Conservation (phyloP, 1,139 yeast species). For the Saccharomyces pastorianus region DNA sequence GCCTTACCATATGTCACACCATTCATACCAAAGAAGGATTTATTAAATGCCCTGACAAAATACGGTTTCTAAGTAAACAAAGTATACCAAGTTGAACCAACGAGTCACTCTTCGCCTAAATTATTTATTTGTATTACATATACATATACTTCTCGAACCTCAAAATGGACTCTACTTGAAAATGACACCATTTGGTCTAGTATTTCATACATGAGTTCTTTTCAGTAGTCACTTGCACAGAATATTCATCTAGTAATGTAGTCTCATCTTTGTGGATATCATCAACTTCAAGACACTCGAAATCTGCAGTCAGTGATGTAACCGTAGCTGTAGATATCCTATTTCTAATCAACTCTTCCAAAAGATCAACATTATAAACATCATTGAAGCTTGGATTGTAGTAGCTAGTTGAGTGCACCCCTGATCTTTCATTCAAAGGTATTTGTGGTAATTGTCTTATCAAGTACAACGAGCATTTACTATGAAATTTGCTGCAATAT, state of each 20-base stretch:
- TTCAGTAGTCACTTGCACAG: background rate
- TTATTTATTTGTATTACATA: background rate
- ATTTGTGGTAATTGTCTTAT: background rate
- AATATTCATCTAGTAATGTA: background rate
- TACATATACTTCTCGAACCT: no score
- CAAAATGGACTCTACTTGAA: no score
- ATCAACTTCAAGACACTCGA: background rate
- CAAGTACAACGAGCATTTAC: slow-evolving; percentile 1
- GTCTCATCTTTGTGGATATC: background rate
- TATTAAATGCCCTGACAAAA: slow-evolving; percentile 12
- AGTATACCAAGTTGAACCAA: no score
- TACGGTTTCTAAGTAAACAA: slow-evolving; percentile 7
- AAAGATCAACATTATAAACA: background rate
- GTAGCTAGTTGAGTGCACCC: slow-evolving; percentile 1
- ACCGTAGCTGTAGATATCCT: slow-evolving; percentile 29
- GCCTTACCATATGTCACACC: slow-evolving; percentile 20
- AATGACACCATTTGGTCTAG: no score
- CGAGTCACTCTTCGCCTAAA: background rate
- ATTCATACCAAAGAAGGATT: slow-evolving; percentile 11
- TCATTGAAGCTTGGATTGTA: background rate
- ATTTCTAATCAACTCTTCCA: slow-evolving; percentile 61
- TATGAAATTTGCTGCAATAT: slow-evolving; percentile 2
- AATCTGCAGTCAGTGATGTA: background rate
- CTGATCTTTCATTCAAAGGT: background rate
- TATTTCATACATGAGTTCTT: background rate